These are phyloP conservation scores for Diutina sp. DNA, from an alignment of 1,139 yeast genomes.

Conservation along the genomic window DNA sequence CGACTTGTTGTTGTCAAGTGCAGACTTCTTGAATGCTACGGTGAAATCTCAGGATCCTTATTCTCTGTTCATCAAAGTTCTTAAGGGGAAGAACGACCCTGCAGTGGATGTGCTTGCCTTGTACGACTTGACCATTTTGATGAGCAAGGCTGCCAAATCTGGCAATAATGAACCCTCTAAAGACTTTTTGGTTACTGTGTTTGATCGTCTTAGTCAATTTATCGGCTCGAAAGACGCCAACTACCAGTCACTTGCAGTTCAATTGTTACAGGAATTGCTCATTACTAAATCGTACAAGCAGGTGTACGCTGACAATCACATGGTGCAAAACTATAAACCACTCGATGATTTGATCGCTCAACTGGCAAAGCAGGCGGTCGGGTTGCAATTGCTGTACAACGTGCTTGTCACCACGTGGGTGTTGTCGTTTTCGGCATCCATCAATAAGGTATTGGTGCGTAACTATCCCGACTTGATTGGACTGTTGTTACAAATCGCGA, in stretches of 20 bases:
- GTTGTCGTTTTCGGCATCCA: conserved; percentile 53
- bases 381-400: conserved; percentile 77
- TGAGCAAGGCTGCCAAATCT: conserved; percentile 11
- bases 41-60: conserved; percentile 29
- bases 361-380: conserved; percentile 35
- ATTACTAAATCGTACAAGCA: conserved; percentile 45
- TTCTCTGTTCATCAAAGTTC: conserved; percentile 46
- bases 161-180: conserved; percentile 1
- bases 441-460: conserved; percentile 42
- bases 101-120: conserved; percentile 33
- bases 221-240: conserved; percentile 35
- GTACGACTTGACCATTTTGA: conserved; percentile 30
- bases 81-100: conserved; percentile 38
- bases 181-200: not conserved
- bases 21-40: conserved; percentile 34
- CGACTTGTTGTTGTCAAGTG: conserved; percentile 36
- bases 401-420: conserved; percentile 75
- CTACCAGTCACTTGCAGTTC: conserved; percentile 54
- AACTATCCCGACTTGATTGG: conserved; percentile 51
- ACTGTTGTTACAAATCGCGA: conserved; percentile 33
- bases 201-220: conserved; percentile 14
- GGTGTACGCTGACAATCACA: conserved; percentile 41
- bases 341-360: conserved; percentile 24
- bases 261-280: conserved; percentile 50
- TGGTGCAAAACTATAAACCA: conserved; percentile 39